phyloP scores from a whole-genome alignment of 805 yeast genomes.

The Cyberlindnera mississippiensis region DNA sequence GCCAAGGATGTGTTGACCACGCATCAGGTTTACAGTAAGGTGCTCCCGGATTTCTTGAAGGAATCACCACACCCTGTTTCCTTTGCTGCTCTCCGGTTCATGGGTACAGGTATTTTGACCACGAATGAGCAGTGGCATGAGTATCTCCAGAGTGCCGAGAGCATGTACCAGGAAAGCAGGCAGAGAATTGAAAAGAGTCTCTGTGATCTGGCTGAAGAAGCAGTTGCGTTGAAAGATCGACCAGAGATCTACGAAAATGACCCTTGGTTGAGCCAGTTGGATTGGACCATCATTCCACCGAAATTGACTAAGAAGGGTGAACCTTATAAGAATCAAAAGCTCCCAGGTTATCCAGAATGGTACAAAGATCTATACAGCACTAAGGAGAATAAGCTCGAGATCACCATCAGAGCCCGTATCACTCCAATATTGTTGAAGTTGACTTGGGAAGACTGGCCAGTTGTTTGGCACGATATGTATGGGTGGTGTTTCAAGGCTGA shows the following conservation, averaged over 20 bases:
- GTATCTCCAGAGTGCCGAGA: slow-evolving; percentile 69
- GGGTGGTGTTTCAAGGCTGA: slow-evolving; percentile 90
- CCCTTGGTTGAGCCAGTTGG: slow-evolving; percentile 88
- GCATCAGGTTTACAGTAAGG: slow-evolving; percentile 57
- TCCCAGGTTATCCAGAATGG: slow-evolving; percentile 96
- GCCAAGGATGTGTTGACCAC: slow-evolving; percentile 81
- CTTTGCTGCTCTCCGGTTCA: slow-evolving; percentile 75
- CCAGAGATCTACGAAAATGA: slow-evolving; percentile 48
- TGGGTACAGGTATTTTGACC: slow-evolving; percentile 76
- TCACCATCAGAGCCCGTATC: slow-evolving; percentile 69
- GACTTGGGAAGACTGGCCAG: slow-evolving; percentile 82
- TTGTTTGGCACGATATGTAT: slow-evolving; percentile 68
- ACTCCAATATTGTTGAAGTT: slow-evolving; percentile 74
- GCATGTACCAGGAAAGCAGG: slow-evolving; percentile 55
- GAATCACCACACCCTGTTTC: slow-evolving; percentile 93
- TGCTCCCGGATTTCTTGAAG: slow-evolving; percentile 62
- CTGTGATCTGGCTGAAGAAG: slow-evolving; percentile 53
- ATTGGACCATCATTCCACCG: slow-evolving; percentile 71
- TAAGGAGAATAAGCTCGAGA: slow-evolving; percentile 41
- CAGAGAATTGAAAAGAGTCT: slow-evolving; percentile 55
- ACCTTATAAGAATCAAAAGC: slow-evolving; percentile 66
- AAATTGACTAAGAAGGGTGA: slow-evolving; percentile 63
- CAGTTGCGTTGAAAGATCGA: slow-evolving; percentile 43
- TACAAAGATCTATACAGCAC: slow-evolving; percentile 54
- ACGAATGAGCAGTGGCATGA: slow-evolving; percentile 69